phyloP scores from a whole-genome alignment of 306 rosid species.

The Acacia melanoxylon region DNA sequence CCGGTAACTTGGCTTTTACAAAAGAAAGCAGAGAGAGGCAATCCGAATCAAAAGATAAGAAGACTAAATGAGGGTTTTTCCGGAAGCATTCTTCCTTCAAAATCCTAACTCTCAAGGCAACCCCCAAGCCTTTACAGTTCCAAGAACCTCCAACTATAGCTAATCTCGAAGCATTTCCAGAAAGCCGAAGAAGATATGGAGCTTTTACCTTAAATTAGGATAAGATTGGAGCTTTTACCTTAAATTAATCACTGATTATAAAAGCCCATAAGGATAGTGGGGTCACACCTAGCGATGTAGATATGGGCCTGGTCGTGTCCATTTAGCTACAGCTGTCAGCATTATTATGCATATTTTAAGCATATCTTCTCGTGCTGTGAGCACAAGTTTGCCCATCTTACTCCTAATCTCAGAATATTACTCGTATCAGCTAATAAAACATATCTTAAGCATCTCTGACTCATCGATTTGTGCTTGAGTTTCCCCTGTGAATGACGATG shows the following conservation, averaged over 20 bases:
- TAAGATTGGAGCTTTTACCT: no score
- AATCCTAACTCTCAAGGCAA: no score
- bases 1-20: no score
- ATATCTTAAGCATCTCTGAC: not conserved
- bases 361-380: not conserved
- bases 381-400: not conserved
- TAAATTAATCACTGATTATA: not conserved
- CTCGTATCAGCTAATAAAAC: not conserved
- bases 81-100: no score
- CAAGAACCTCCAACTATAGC: no score
- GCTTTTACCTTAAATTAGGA: no score
- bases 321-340: not conserved
- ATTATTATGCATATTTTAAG: not conserved
- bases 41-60: no score
- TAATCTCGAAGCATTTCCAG: no score
- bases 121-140: no score
- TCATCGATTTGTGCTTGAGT: not conserved
- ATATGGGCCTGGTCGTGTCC: not conserved
- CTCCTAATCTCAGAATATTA: not conserved
- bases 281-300: not conserved
- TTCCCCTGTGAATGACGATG: not conserved
- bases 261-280: not conserved
- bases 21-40: no score
- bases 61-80: no score
- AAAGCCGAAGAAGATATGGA: no score